phyloP scores from a whole-genome alignment of 495 filamentous ascomycete species.

The Aspergillus coremiiformis region DNA sequence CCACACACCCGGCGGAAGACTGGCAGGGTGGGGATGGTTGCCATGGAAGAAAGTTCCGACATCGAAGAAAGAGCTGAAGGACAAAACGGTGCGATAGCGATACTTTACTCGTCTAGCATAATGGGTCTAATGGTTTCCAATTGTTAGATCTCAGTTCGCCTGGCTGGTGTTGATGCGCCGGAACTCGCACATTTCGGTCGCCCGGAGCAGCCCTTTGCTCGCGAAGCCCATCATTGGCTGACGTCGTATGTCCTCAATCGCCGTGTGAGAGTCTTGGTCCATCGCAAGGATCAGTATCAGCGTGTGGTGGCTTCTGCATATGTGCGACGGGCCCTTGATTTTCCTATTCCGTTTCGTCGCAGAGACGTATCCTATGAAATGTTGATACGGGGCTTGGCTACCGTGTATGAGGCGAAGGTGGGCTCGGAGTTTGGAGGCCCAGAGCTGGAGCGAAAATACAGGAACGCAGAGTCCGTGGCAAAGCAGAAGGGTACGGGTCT shows the following conservation, averaged over 20 bases:
- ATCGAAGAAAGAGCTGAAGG: slow-evolving; percentile 58
- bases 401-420: slow-evolving; percentile 83
- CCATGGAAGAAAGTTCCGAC: slow-evolving; percentile 64
- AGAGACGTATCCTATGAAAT: slow-evolving; percentile 85
- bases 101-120: neutral
- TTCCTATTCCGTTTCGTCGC: slow-evolving; percentile 45
- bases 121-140: neutral
- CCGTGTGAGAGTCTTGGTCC: slow-evolving; percentile 73
- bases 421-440: slow-evolving; percentile 81
- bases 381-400: slow-evolving; percentile 75
- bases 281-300: slow-evolving; percentile 84
- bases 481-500: slow-evolving; percentile 64
- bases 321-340: slow-evolving; percentile 56
- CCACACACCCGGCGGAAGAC: slow-evolving; percentile 83
- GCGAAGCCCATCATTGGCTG: slow-evolving; percentile 75
- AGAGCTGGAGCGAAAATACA: slow-evolving; percentile 54
- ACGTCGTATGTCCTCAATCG: slow-evolving; percentile 60
- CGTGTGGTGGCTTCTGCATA: slow-evolving; percentile 81
- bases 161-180: slow-evolving; percentile 90
- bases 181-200: slow-evolving; percentile 88
- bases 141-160: slow-evolving; percentile 62
- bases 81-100: slow-evolving; percentile 58
- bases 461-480: slow-evolving; percentile 62
- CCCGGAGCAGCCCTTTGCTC: slow-evolving; percentile 73
- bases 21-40: slow-evolving; percentile 88